Base-by-base conservation (phyloP, 768 basidiomycete species). In the Coprinellus aureogranulatus region DNA sequence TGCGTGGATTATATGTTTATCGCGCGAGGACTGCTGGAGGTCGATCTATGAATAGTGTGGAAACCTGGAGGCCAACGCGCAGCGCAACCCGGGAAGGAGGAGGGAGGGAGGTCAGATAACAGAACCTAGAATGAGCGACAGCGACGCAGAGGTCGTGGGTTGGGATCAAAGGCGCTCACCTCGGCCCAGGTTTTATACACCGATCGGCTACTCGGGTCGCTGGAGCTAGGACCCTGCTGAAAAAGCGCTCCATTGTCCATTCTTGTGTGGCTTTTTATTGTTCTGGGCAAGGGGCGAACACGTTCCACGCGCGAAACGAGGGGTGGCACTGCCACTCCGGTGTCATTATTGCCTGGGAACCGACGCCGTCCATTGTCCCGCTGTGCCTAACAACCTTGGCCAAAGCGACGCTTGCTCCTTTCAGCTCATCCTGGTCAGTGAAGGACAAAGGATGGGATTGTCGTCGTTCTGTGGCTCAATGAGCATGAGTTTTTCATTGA, bases 51-150 rank as follows among this genome's bases (percentile, higher is more conserved):
- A 48, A 48, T 25, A 49, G 28, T 26, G 48, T 49, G 34, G 14
- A 49, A 49, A 49, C 48, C 48, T 49, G 48, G 48, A 49, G 48
- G 48, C 48, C 23, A 28, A 49, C 48, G 48, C 48, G 48, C 48
- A 49, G 48, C 48, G 48, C 48, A 49, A 30, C 48, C 48, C 25
- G 16, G 20, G 14, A 31, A 27, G 18, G 27, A 49, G 25, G 48
- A 31, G 28, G 25, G 48, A 25, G 48, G 48, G 27, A 49, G 28
- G 48, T 18, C 48, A 28, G 27, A 49, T 14, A 28, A 31, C 18
- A 30, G 25, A 28, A 8, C 14, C 8, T 34, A 14, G n/a, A n/a
- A n/a, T n/a, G n/a, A 34, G 34, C 8, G 34, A 14, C 34, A 14
- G 34, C 34, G 34, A 34, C 34, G 14, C 34, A 14, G 14, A 6